Conservation (phyloP, 1,139 yeast genomes). For the Candida tetrigidarum region DNA sequence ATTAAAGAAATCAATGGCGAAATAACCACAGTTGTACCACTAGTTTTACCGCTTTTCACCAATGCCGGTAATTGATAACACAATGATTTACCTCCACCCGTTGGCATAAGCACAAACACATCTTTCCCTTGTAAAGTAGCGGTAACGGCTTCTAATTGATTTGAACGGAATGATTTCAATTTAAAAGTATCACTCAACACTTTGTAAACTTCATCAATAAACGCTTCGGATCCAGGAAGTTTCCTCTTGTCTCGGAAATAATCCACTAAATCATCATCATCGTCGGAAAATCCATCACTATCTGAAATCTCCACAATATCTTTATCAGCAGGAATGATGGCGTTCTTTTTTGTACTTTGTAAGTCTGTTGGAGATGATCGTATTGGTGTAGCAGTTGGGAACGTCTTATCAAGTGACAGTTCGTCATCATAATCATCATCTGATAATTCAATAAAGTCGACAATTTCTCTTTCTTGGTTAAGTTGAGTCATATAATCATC, state of each 20-base stretch:
- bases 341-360: conserved; percentile 6
- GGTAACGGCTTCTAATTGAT: conserved; percentile 86
- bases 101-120: conserved; percentile 96
- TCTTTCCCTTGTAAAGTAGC: conserved; percentile 83
- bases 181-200: conserved; percentile 65
- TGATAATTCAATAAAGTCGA: conserved; percentile 35
- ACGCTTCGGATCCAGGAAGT: conserved; percentile 39
- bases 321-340: not conserved
- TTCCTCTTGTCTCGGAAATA: conserved; percentile 21
- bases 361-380: not conserved
- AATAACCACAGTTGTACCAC: conserved; percentile 88
- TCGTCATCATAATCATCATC: conserved; percentile 34
- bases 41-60: conserved; percentile 70
- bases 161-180: conserved; percentile 70
- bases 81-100: conserved; percentile 98
- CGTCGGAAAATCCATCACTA: conserved; percentile 41
- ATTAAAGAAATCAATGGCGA: conserved; percentile 95
- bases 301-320: conserved; percentile 18
- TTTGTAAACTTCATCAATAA: conserved; percentile 59
- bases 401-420: not conserved
- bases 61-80: conserved; percentile 97
- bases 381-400: conserved; percentile 6
- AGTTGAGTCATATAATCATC: conserved; percentile 44
- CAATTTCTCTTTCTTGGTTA: conserved; percentile 44
- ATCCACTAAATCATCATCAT: conserved; percentile 38